Percentiles rank a stretch among this genome's conserved stretches.
phyloP scores from a whole-genome alignment of 2,329 filamentous ascomycete species.

The Drechslerella coelobrocha region DNA sequence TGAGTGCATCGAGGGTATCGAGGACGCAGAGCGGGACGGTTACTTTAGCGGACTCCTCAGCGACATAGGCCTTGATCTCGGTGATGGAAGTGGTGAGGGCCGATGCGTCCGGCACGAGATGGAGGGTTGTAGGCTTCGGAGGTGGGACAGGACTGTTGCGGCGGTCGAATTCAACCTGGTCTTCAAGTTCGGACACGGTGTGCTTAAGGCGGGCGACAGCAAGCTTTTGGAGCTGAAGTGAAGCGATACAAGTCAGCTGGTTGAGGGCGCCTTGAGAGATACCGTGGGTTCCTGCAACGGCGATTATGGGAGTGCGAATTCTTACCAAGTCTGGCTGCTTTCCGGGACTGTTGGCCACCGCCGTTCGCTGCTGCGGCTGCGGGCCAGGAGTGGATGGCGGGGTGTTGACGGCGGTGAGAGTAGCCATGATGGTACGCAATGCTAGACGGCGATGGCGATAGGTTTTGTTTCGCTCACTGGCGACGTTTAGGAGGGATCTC shows the following conservation, averaged over 20 bases:
- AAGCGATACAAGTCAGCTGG: background rate
- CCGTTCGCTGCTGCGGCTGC: slow-evolving; percentile 9
- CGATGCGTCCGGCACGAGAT: slow-evolving; percentile 65
- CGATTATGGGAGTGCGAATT: background rate
- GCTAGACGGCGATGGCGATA: too few relatives aligned
- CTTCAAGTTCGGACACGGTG: slow-evolving; percentile 54
- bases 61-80: slow-evolving; percentile 64
- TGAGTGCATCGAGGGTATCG: slow-evolving; percentile 55
- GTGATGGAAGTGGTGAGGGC: slow-evolving; percentile 63
- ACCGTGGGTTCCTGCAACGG: background rate
- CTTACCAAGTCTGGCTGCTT: slow-evolving; percentile 39
- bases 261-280: background rate
- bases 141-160: slow-evolving; percentile 45
- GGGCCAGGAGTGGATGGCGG: slow-evolving; percentile 42
- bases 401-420: slow-evolving; percentile 31
- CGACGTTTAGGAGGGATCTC: too few relatives aligned
- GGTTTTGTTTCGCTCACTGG: too few relatives aligned
- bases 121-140: slow-evolving; percentile 60
- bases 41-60: slow-evolving; percentile 62
- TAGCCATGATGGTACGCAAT: too few relatives aligned
- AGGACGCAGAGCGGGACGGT: slow-evolving; percentile 62
- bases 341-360: slow-evolving; percentile 18
- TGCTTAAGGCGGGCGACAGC: slow-evolving; percentile 55
- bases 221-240: slow-evolving; percentile 52
- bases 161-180: slow-evolving; percentile 54